Evolutionary conservation across 345 rosid species (phyloP), one percentile per base, ranked within the genome.

Genomic region (Pugionium dolabratum): DNA sequence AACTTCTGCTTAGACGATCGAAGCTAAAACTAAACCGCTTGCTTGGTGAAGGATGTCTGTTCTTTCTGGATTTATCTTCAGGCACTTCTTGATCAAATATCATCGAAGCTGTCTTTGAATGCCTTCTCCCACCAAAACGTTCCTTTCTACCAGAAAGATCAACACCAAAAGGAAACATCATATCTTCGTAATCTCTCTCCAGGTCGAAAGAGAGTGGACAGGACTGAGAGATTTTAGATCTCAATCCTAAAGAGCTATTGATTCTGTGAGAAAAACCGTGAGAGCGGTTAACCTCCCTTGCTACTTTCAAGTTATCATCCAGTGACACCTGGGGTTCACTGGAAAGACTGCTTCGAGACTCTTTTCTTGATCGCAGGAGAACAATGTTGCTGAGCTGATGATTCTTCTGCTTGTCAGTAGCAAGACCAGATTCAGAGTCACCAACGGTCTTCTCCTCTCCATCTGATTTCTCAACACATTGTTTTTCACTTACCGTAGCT

Each of bases 1-100:
- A 83, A 79, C 96, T 94, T 78, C 84, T 85, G 59, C 84, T 74
- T 74, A 85, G 75, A 66, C 79, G 82, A 54, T 89, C 76, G 30
- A 93, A 79, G 82, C 88, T 90, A 73, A 88, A 86, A 84, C 95
- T 86, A 76, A 86, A 86, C 52, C 97, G 80, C 46, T 82, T 81
- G 75, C 73, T 84, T 47, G 95, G 85, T 52, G 95, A 82, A 18
- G 62, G 66, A 42, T 73, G 79, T 69, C 85, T 81, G 74, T 76
- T 69, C 83, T 72, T 85, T 61, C 58, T 67, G 29, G 72, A 58
- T n/a, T 63, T 78, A 29, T 60, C 50, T 62, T 76, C 80, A 2
- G 53, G 66, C 30, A 75, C 29, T 70, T 84, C 86, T 66, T 74
- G 86, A 67, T 84, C 79, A 49, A 75, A 58, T 6, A 37, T 52